Evolutionary conservation across 192 early-diverging fungal genomes (phyloP), one percentile per base, ranked within the genome.

Genomic region (Funneliformis geosporum): DNA sequence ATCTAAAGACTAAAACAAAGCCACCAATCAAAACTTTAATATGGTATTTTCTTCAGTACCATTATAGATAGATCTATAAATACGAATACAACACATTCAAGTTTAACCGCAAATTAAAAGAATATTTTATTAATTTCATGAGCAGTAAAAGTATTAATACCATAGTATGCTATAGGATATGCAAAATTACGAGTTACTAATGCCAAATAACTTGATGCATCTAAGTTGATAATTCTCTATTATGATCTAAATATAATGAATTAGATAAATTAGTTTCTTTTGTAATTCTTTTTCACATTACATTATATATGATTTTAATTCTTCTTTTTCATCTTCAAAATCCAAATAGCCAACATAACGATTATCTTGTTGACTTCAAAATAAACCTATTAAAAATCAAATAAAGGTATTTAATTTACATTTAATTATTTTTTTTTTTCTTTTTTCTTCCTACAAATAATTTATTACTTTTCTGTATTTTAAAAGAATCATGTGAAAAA

Each of bases 401-500:
- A n/a, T n/a, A n/a, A n/a, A n/a, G n/a, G n/a, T n/a, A n/a, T n/a
- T n/a, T n/a, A n/a, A n/a, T n/a, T n/a, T n/a, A n/a, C n/a, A n/a
- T n/a, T n/a, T n/a, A n/a, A n/a, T n/a, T n/a, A n/a, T n/a, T n/a
- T n/a, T n/a, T n/a, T n/a, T n/a, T n/a, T n/a, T n/a, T n/a, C n/a
- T n/a, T n/a, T n/a, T n/a, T n/a, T n/a, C n/a, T n/a, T n/a, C n/a
- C n/a, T n/a, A n/a, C n/a, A n/a, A n/a, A n/a, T n/a, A n/a, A n/a
- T n/a, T n/a, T n/a, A n/a, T n/a, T n/a, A n/a, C n/a, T n/a, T n/a
- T n/a, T n/a, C n/a, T n/a, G 33, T 38, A 68, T 68, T 68, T 68
- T 68, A 40, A 68, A 68, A 0, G 33, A 68, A 68, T 68, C 33
- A 68, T 68, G 33, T 0, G 66, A 68, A 68, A 68, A 68, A n/a